A percentile compares a stretch with the other conserved stretches of the same genome.
These are phyloP conservation scores for Ganoderma lingzhi DNA, from an alignment of 1,284 basidiomycete genomes.

Conservation along the genomic window DNA sequence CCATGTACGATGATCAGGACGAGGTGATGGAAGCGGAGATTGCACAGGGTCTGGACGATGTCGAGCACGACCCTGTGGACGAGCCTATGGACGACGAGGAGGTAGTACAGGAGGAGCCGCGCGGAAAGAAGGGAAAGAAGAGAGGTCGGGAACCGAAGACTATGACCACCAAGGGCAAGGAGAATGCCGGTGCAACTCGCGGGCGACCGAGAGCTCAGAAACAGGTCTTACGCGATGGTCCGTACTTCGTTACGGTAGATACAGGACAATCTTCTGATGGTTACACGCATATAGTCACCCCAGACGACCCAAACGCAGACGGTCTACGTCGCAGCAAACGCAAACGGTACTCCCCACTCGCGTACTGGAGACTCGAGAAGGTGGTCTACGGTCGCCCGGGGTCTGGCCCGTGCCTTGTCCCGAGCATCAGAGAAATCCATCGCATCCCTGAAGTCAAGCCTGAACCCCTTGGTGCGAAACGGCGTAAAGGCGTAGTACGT, in stretches of 20 bases:
- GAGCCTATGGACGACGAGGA: conserved; percentile 24
- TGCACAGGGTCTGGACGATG: conserved; percentile 48
- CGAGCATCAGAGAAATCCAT: conserved; percentile 85
- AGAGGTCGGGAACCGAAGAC: conserved; percentile 23
- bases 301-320: conserved; percentile 42
- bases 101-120: conserved; percentile 25
- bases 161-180: conserved; percentile 37
- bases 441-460: conserved; percentile 77
- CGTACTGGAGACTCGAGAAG: conserved; percentile 94
- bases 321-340: conserved; percentile 83
- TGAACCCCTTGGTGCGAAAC: conserved; percentile 58
- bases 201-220: conserved; percentile 37
- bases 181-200: conserved; percentile 37
- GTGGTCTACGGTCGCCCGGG: conserved; percentile 79
- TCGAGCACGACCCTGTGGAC: conserved; percentile 32
- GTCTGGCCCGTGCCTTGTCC: conserved; percentile 64
- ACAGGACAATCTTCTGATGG: not conserved
- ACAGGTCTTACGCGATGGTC: conserved; percentile 39
- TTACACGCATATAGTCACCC: conserved; percentile 25
- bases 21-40: conserved; percentile 64
- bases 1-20: conserved; percentile 42
- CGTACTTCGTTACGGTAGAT: conserved; percentile 11
- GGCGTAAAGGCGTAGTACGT: conserved; percentile 50
- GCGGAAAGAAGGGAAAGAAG: conserved; percentile 31
- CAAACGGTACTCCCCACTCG: conserved; percentile 79